These are phyloP conservation scores for Albifimbria verrucaria DNA, from an alignment of 2,329 filamentous ascomycete species.

Conservation along the genomic window DNA sequence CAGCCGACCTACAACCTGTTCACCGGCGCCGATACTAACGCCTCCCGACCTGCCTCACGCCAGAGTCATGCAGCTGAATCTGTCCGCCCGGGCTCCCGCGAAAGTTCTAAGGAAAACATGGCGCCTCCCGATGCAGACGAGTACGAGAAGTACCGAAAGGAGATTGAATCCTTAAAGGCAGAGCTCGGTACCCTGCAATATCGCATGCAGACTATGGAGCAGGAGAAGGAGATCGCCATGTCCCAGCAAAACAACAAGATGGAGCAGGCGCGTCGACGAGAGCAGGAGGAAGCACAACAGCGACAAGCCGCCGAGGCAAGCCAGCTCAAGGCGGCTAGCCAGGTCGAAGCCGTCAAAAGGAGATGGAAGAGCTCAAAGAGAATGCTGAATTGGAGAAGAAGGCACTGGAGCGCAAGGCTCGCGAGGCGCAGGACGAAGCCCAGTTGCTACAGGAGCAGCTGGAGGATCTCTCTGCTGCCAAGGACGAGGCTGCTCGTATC, in stretches of 20 bases:
- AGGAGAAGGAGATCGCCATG: slow-evolving; percentile 77
- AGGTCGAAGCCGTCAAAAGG: slow-evolving; percentile 47
- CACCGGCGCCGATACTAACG: slow-evolving; percentile 45
- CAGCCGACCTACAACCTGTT: slow-evolving; percentile 60
- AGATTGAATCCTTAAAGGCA: slow-evolving; percentile 77
- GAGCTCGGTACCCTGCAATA: slow-evolving; percentile 87
- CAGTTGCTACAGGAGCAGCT: slow-evolving; percentile 74
- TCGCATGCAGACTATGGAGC: slow-evolving; percentile 79
- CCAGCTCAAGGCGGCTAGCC: slow-evolving; percentile 44
- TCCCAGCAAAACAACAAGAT: slow-evolving; percentile 81
- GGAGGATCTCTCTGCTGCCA: slow-evolving; percentile 63
- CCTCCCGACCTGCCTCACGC: slow-evolving; percentile 34
- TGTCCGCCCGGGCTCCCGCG: slow-evolving; percentile 46
- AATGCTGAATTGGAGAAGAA: slow-evolving; percentile 53
- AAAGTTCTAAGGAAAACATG: slow-evolving; percentile 59
- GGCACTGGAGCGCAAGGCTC: slow-evolving; percentile 64
- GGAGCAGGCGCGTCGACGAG: slow-evolving; percentile 72
- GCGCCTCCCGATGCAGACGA: slow-evolving; percentile 56
- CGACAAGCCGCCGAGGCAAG: slow-evolving; percentile 58
- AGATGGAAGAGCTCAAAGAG: slow-evolving; percentile 51
- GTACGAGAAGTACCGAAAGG: slow-evolving; percentile 54
- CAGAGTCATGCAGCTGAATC: slow-evolving; percentile 38
- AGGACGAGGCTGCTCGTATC: slow-evolving; percentile 67
- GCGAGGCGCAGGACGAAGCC: slow-evolving; percentile 72
- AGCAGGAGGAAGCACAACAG: slow-evolving; percentile 79